These are phyloP conservation scores for Aspergillus sp. DNA, from an alignment of 2,329 filamentous ascomycete species.

Conservation along the genomic window DNA sequence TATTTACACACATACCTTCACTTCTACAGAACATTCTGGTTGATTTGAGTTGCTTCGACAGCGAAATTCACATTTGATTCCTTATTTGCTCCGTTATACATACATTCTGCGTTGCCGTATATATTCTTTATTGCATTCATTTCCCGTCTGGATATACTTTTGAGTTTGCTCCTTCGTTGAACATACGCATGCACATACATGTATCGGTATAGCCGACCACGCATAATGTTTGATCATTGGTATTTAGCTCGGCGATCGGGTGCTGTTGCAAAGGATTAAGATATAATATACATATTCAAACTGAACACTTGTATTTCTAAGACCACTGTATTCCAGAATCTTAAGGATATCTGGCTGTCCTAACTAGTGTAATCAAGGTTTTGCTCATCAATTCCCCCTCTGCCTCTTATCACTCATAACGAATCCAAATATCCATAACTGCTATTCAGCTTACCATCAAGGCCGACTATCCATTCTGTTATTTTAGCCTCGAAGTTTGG, in stretches of 20 bases:
- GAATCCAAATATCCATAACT: neutral
- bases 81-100: neutral
- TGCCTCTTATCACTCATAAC: neutral
- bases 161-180: neutral
- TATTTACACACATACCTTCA: neutral
- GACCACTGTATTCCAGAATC: neutral
- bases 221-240: neutral
- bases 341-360: neutral
- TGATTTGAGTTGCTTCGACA: neutral
- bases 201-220: neutral
- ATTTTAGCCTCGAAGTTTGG: too few species aligned
- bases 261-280: neutral
- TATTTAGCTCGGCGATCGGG: neutral
- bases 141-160: neutral
- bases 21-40: neutral
- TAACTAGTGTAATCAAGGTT: neutral
- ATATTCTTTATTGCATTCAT: neutral
- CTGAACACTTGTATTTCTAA: neutral
- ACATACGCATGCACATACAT: too few species aligned
- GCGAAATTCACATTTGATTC: neutral
- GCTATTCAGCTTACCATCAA: too few species aligned
- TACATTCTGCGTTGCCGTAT: neutral
- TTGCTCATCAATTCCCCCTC: neutral
- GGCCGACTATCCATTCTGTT: too few species aligned
- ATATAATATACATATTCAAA: neutral